Evolutionary conservation across 2,329 filamentous ascomycete species (phyloP).

Genomic region (Pseudogymnoascus sp.): DNA sequence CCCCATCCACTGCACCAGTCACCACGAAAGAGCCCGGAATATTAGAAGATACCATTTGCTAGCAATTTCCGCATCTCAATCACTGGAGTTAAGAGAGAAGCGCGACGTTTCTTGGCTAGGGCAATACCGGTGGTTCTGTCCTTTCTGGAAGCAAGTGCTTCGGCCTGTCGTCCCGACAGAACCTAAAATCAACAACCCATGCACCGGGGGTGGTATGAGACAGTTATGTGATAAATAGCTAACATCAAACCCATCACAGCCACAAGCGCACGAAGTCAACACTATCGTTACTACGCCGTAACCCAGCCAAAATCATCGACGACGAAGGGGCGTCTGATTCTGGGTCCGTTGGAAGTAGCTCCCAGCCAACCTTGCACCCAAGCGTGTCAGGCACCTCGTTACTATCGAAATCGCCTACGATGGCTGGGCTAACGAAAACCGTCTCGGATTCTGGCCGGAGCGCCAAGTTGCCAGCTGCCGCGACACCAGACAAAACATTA

Average conservation of each 20-base stretch:
- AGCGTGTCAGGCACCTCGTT: conserved; percentile 26
- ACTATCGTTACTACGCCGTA: conserved; percentile 47
- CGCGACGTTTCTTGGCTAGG: neutral
- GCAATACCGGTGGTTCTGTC: neutral
- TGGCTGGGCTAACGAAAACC: conserved; percentile 23
- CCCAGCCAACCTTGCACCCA: conserved; percentile 23
- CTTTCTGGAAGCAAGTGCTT: conserved; percentile 9
- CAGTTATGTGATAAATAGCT: neutral
- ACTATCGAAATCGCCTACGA: conserved; percentile 26
- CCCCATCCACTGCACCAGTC: neutral
- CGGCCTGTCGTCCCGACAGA: neutral
- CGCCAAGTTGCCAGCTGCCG: conserved; percentile 16
- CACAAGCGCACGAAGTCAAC: conserved; percentile 50
- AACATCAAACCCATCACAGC: conserved; percentile 19
- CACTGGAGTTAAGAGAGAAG: neutral
- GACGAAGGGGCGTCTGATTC: conserved; percentile 27
- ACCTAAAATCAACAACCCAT: conserved; percentile 3
- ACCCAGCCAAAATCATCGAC: conserved; percentile 31
- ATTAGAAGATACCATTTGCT: neutral
- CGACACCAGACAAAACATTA: conserved; percentile 28
- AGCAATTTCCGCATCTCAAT: neutral
- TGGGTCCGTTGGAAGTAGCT: conserved; percentile 24
- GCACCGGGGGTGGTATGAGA: neutral
- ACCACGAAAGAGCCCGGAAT: neutral
- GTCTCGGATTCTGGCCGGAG: conserved; percentile 17